Percentiles rank a stretch among this genome's conserved stretches.
These are phyloP conservation scores for Aureobasidium leucospermi DNA, from an alignment of 2,329 filamentous ascomycete species.

Conservation along the genomic window DNA sequence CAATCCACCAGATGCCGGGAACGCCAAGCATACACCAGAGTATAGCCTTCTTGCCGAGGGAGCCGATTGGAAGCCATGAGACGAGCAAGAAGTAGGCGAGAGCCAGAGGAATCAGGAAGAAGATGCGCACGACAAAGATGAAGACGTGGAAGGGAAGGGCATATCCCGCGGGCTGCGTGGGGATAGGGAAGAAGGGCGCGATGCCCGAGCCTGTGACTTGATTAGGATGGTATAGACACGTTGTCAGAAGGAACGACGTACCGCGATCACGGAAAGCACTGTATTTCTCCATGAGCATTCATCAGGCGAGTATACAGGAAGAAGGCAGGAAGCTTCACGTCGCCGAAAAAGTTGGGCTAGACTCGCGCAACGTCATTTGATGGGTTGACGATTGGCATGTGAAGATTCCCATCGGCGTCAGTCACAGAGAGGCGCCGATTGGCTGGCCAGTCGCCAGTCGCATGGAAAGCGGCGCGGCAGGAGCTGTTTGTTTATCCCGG, in stretches of 20 bases:
- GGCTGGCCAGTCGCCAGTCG: background rate
- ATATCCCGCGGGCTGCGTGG: conserved; percentile 55
- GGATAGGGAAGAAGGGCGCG: conserved; percentile 84
- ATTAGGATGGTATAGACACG: conserved; percentile 16
- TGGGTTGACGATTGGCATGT: background rate
- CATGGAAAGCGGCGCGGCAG: conserved; percentile 6
- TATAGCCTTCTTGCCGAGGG: conserved; percentile 67
- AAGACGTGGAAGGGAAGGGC: conserved; percentile 53
- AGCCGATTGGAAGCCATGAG: conserved; percentile 62
- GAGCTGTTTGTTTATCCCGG: conserved; percentile 9
- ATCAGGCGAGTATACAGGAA: background rate
- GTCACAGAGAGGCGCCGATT: background rate
- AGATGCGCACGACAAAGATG: conserved; percentile 74
- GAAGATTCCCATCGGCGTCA: background rate
- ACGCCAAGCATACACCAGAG: conserved; percentile 83
- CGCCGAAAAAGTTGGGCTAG: conserved; percentile 5
- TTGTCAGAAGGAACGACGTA: conserved; percentile 32
- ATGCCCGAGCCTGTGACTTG: conserved; percentile 72
- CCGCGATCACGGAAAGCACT: conserved; percentile 88
- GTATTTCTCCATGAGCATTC: conserved; percentile 74
- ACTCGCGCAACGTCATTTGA: background rate
- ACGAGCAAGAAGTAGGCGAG: conserved; percentile 71
- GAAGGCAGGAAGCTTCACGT: background rate
- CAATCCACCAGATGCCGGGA: conserved; percentile 95
- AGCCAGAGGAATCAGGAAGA: conserved; percentile 63